Evolutionary conservation across 441 rosid species (phyloP).

Genomic region (Brassica balearica): DNA sequence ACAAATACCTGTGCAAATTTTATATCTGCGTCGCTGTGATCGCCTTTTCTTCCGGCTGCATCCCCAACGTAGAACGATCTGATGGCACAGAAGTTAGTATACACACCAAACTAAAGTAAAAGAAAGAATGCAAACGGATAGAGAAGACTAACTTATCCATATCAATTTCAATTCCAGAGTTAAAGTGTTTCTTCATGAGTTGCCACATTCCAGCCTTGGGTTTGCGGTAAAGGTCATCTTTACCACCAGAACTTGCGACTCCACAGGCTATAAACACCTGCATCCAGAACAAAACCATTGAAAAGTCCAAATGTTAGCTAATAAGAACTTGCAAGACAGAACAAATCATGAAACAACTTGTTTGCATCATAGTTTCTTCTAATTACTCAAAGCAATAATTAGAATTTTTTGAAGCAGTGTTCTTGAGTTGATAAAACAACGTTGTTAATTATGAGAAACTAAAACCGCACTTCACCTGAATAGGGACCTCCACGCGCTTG

Average conservation of each 20-base stretch:
- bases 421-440: background rate
- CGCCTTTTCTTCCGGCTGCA: conserved; percentile 84
- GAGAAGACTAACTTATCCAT: conserved; percentile 68
- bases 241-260: conserved; percentile 51
- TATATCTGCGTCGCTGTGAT: conserved; percentile 88
- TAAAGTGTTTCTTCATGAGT: conserved; percentile 78
- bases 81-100: conserved; percentile 26
- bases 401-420: background rate
- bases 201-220: conserved; percentile 95
- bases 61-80: conserved; percentile 97
- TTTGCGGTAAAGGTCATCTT: conserved; percentile 80
- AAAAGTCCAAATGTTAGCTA: conserved; percentile 1
- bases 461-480: conserved; percentile 62
- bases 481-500: conserved; percentile 72
- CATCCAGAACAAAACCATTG: background rate
- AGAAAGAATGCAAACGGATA: background rate
- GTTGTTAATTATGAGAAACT: conserved; percentile 19
- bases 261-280: conserved; percentile 94
- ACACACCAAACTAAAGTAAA: conserved; percentile 15
- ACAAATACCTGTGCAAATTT: conserved; percentile 80
- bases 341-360: background rate
- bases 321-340: conserved; percentile 13
- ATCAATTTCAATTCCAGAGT: conserved; percentile 78
- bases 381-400: background rate
- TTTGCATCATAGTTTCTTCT: background rate